These are phyloP conservation scores for Hypoxylon fragiforme DNA, from an alignment of 495 filamentous ascomycete genomes.

Conservation along the genomic window DNA sequence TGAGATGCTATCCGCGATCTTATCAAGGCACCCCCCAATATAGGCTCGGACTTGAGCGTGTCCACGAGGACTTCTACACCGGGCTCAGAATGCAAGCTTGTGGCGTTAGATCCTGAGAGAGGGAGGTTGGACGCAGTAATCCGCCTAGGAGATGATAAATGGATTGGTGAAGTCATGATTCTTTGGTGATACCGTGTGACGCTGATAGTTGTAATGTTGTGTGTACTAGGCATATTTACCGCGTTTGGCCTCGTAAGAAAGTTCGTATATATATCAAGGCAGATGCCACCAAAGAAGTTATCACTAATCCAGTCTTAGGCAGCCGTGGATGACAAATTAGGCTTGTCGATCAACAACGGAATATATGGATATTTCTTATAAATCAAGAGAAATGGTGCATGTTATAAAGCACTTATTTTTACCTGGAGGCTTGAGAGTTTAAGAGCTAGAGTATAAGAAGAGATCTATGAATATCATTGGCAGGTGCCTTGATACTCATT, in stretches of 20 bases:
- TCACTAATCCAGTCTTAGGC: too few species aligned
- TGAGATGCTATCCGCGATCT: slow-evolving; percentile 31
- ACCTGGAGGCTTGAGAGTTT: too few species aligned
- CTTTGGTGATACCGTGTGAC: background rate
- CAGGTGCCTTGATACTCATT: too few species aligned
- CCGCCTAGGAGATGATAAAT: slow-evolving; percentile 21
- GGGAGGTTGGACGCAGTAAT: slow-evolving; percentile 34
- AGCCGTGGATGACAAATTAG: slow-evolving; percentile 31
- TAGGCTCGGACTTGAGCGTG: slow-evolving; percentile 21
- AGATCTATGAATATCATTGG: too few species aligned
- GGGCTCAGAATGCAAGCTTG: slow-evolving; percentile 19
- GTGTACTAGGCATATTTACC: background rate
- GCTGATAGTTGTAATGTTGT: background rate
- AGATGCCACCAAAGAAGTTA: too few species aligned
- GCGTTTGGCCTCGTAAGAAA: background rate
- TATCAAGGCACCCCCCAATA: slow-evolving; percentile 25
- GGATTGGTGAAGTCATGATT: slow-evolving; percentile 23
- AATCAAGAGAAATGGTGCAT: too few species aligned
- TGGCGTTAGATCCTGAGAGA: slow-evolving; percentile 7
- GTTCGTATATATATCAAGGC: too few species aligned
- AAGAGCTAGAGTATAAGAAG: too few species aligned
- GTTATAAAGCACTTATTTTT: too few species aligned
- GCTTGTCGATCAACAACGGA: slow-evolving; percentile 11
- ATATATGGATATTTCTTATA: too few species aligned
- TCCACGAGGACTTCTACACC: slow-evolving; percentile 31